Percentiles rank a stretch among this genome's conserved stretches.
phyloP scores from a whole-genome alignment of 768 basidiomycete species.

The Paxillus rubicundulus region DNA sequence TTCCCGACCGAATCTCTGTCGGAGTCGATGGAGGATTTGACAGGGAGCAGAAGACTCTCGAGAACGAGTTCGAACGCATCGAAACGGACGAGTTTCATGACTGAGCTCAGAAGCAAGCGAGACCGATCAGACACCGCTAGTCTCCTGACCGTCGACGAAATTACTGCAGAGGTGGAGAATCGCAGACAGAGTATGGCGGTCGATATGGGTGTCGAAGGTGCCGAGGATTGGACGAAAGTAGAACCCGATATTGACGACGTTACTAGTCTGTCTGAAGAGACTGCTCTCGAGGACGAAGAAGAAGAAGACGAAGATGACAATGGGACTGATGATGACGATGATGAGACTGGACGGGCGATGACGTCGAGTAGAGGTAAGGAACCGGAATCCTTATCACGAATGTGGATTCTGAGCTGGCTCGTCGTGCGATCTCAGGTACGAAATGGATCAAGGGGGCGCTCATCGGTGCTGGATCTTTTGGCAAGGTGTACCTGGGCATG shows the following conservation, averaged over 20 bases:
- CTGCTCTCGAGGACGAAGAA: slow-evolving; percentile 47
- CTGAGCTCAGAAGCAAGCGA: slow-evolving; percentile 75
- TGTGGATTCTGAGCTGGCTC: not conserved
- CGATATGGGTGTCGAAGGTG: slow-evolving; percentile 44
- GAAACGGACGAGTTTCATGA: slow-evolving; percentile 77
- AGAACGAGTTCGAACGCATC: slow-evolving; percentile 46
- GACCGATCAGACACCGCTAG: slow-evolving; percentile 88
- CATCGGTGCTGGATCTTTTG: slow-evolving; percentile 93
- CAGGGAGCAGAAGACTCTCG: slow-evolving; percentile 39
- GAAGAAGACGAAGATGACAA: slow-evolving; percentile 48
- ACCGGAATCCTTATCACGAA: not conserved
- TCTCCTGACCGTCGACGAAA: slow-evolving; percentile 94
- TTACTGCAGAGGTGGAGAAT: slow-evolving; percentile 89
- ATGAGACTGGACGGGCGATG: slow-evolving; percentile 50
- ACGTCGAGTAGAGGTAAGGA: slow-evolving; percentile 52
- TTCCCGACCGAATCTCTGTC: slow-evolving; percentile 78
- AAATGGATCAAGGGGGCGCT: slow-evolving; percentile 98
- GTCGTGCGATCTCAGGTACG: slow-evolving; percentile 48
- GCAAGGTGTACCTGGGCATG: slow-evolving; percentile 95
- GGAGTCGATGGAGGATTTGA: slow-evolving; percentile 67
- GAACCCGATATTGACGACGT: slow-evolving; percentile 52
- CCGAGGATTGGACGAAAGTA: slow-evolving; percentile 75
- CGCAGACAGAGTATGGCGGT: slow-evolving; percentile 52
- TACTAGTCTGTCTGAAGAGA: slow-evolving; percentile 43
- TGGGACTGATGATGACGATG: slow-evolving; percentile 47